phyloP scores from a whole-genome alignment of 225 moss, liverwort and hornwort genomes.

The Polytrichum formosum region DNA sequence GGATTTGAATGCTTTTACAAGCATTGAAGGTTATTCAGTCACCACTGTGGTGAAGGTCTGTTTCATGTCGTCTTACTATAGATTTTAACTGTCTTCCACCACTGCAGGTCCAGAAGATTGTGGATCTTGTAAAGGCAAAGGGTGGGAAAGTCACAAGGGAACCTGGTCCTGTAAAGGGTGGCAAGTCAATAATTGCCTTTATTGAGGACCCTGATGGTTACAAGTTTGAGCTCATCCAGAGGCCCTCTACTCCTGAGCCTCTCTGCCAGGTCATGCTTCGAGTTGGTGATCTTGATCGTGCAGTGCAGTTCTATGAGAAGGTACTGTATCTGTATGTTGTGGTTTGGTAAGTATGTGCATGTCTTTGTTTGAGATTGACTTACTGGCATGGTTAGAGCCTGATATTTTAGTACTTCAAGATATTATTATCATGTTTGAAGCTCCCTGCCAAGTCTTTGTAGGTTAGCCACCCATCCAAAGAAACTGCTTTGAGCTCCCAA shows the following conservation, averaged over 20 bases:
- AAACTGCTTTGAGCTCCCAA: no score
- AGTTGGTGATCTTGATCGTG: conserved; percentile 83
- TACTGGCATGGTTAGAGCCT: neutral
- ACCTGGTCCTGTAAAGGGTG: conserved; percentile 92
- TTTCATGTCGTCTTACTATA: no score
- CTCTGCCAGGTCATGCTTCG: conserved; percentile 94
- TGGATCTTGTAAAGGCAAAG: conserved; percentile 79
- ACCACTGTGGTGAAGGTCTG: no score
- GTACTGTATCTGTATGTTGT: conserved; percentile 17
- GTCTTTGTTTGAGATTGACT: neutral
- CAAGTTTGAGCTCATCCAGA: conserved; percentile 95
- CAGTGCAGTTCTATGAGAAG: conserved; percentile 92
- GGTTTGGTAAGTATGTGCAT: no score
- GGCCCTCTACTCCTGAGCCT: conserved; percentile 74
- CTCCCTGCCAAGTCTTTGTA: no score
- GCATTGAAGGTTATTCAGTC: no score
- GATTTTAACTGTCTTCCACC: neutral
- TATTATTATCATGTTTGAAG: no score
- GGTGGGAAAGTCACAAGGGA: conserved; percentile 92
- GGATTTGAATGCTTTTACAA: no score
- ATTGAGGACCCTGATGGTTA: conserved; percentile 93
- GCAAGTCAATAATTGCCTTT: conserved; percentile 78
- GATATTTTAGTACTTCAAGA: neutral
- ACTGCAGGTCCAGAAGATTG: conserved; percentile 76
- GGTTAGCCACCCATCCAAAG: no score